Base-by-base conservation (phyloP, 1,284 basidiomycete genomes). In the Cutaneotrichosporon sp. region DNA sequence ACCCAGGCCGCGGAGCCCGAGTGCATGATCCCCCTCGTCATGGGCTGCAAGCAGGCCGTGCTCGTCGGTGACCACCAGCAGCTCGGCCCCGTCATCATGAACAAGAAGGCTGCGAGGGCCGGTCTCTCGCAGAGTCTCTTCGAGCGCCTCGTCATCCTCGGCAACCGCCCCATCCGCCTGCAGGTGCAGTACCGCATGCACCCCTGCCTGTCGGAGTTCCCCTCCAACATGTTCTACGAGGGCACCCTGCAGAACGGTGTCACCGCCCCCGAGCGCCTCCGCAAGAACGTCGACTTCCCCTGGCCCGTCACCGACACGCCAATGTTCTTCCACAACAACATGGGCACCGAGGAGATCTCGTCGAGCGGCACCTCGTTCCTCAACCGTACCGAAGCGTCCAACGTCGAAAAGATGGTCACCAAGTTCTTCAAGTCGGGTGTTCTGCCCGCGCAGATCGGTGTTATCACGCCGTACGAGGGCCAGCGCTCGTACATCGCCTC, bases 181-280 rank as follows among this genome's bases (percentile, higher is more conserved):
- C 94, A 99, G 81, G 97, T 99, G 49, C 97, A 99, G 81, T 99
- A 99, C 77, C 95, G 97, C 78, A 99, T 99, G 97, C 97, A 99
- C 78, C 97, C 97, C 16, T 98, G 95, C 79, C 84, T 99, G 52
- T 98, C 97, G 53, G 95, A 99, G 80, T 99, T 99, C 82, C 95
- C 97, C 1, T 97, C 93, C 65, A 99, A 99, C 81, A 98, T 99
- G 95, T 99, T 99, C 82, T 99, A 99, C 81, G 97, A 99, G 79
- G 97, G 97, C 22, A 97, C 95, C 0, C 82, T 99, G 50, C 97
- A 99, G 82, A 99, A 99, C 78, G 97, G 97, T 80, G 97, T 99
- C 62, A 99, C 97, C 11, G 97, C 97, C 13, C 95, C 97, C 1
- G 97, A 99, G 78, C 87, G 97, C 50, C 82, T 99, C 68, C 86